Conservation (phyloP, 2,329 filamentous ascomycete genomes). For the Periconia sp. region DNA sequence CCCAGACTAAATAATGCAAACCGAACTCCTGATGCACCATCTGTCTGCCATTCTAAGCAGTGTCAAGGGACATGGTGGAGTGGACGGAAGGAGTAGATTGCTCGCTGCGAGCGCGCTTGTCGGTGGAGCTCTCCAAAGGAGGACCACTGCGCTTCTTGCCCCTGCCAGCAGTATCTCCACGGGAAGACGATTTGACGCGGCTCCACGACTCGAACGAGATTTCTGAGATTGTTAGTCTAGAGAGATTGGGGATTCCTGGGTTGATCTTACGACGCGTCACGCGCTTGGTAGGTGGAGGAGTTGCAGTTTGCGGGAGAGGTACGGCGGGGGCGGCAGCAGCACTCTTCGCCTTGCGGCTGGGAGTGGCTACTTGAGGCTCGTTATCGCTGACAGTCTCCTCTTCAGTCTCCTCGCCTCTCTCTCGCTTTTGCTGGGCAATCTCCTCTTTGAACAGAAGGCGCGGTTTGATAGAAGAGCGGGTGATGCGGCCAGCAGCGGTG, state of each 20-base stretch:
- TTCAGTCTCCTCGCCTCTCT: slow-evolving; percentile 47
- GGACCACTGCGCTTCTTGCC: slow-evolving; percentile 38
- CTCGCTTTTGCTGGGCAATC: slow-evolving; percentile 47
- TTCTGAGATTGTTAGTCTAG: slow-evolving; percentile 16
- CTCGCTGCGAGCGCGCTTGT: slow-evolving; percentile 37
- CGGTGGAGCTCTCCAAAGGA: slow-evolving; percentile 26
- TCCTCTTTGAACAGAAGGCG: slow-evolving; percentile 68
- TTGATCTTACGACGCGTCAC: slow-evolving; percentile 60
- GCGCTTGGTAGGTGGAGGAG: slow-evolving; percentile 61
- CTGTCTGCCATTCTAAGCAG: neutral
- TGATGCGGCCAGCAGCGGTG: slow-evolving; percentile 54
- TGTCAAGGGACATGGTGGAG: slow-evolving; percentile 24
- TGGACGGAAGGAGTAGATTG: slow-evolving; percentile 13
- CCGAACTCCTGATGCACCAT: neutral
- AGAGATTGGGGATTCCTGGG: slow-evolving; percentile 1
- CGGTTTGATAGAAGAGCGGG: slow-evolving; percentile 70
- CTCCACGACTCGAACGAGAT: slow-evolving; percentile 66
- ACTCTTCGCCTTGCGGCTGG: slow-evolving; percentile 43
- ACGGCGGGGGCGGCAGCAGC: slow-evolving; percentile 50
- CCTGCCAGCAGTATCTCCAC: slow-evolving; percentile 39
- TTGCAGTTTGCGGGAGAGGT: slow-evolving; percentile 49
- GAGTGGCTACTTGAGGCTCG: slow-evolving; percentile 38
- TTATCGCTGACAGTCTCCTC: slow-evolving; percentile 62
- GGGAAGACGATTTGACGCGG: slow-evolving; percentile 58
- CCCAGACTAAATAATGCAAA: neutral